Base-by-base conservation (phyloP, 345 rosid genomes). In the Acer saccharum region DNA sequence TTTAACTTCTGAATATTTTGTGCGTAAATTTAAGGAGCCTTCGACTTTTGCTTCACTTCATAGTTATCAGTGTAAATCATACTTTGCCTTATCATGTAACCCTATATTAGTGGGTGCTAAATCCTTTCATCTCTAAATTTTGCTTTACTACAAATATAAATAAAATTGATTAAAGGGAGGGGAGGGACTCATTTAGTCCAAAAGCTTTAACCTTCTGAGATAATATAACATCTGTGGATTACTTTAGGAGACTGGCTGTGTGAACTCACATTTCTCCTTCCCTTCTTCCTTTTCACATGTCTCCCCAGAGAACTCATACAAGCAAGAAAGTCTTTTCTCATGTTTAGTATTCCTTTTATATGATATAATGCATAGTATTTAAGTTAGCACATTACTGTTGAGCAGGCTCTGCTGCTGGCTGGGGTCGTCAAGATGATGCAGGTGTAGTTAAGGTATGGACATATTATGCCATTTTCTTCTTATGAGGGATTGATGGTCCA, bases 361-460 rank as follows among this genome's bases (percentile, higher is more conserved):
- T 52, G 35, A 27, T 10, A 10, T 71, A 16, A 57, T 62, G 20
- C 54, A 67, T 71, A 9, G 48, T 11, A 60, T 50, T 72, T 32
- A 57, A 44, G 54, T 25, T 32, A 46, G 35, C 35, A 7, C 74
- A 4, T 76, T 72, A 72, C 68, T 64, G 14, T 81, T 43, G 78
- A 75, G 60, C 89, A 95, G 98, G 98, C 69, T 95, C 98, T 18
- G 97, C 98, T 82, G 95, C 98, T 70, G 98, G 98, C 48, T 95
- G 95, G 95, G 98, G 98, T 78, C 85, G 93, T 77, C 93, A 81
- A 83, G 98, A 93, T 82, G 98, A 95, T 80, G 91, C 98, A 77
- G 98, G 94, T 66, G 98, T 95, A 21, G 98, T 95, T 68, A 93
- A 93, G 98, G 98, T 95, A 85, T 71, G 80, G 18, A 25, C 20